These are phyloP conservation scores for Arachnopeziza araneosa DNA, from an alignment of 2,329 filamentous ascomycete species.

Conservation along the genomic window DNA sequence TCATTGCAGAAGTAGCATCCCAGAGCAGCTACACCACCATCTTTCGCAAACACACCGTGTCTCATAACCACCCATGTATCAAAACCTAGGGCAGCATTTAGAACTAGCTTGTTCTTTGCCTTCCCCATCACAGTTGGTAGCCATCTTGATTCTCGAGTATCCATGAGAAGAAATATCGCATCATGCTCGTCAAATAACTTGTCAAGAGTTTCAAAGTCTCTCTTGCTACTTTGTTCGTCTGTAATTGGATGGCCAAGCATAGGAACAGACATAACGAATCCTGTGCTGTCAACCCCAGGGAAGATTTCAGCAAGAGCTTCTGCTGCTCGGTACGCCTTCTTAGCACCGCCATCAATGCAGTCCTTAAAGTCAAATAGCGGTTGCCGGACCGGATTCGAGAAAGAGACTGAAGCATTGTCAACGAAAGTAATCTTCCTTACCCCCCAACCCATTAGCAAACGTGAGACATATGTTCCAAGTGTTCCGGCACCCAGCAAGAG, in stretches of 20 bases:
- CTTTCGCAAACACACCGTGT: slow-evolving; percentile 64
- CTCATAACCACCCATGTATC: slow-evolving; percentile 97
- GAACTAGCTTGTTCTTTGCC: slow-evolving; percentile 84
- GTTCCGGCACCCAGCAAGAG: slow-evolving; percentile 89
- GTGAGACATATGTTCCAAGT: slow-evolving; percentile 86
- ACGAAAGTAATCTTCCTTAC: slow-evolving; percentile 93
- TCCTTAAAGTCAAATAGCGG: slow-evolving; percentile 88
- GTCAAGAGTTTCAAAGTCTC: slow-evolving; percentile 71
- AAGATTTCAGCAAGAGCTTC: slow-evolving; percentile 80
- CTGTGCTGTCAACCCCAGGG: slow-evolving; percentile 77
- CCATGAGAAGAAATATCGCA: slow-evolving; percentile 93
- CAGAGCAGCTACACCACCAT: slow-evolving; percentile 57
- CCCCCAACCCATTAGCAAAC: slow-evolving; percentile 92
- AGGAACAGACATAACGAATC: slow-evolving; percentile 78
- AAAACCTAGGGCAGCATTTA: slow-evolving; percentile 94
- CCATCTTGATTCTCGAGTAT: slow-evolving; percentile 91
- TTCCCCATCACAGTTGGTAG: slow-evolving; percentile 95
- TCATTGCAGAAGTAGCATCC: slow-evolving; percentile 99
- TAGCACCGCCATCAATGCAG: slow-evolving; percentile 76
- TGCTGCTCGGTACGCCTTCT: slow-evolving; percentile 77
- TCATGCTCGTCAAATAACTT: slow-evolving; percentile 79
- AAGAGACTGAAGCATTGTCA: slow-evolving; percentile 89
- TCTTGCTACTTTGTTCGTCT: slow-evolving; percentile 62
- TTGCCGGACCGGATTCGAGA: slow-evolving; percentile 93
- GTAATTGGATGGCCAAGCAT: slow-evolving; percentile 91